Evolutionary conservation across 1,139 yeast species (phyloP).

Genomic region (Magnusiomyces tetraspermus): DNA sequence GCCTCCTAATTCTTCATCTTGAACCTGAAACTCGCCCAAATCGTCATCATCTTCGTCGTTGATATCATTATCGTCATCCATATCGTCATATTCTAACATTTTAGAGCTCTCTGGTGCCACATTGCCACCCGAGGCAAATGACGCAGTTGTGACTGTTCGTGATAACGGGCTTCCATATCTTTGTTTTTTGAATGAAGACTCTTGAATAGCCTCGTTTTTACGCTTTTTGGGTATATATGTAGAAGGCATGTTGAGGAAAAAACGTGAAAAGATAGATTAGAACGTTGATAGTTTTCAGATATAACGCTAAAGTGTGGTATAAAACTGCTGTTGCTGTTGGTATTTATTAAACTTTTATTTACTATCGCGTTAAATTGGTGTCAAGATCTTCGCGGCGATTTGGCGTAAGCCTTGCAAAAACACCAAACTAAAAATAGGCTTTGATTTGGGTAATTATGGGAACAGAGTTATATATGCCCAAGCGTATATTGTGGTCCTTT

Average conservation of each 20-base stretch:
- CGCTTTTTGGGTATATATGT: conserved; percentile 3
- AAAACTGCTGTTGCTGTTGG: too few relatives aligned
- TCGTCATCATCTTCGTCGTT: conserved; percentile 18
- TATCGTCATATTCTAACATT: neutral
- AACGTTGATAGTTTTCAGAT: too few relatives aligned
- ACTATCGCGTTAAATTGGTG: too few relatives aligned
- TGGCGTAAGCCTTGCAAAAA: too few relatives aligned
- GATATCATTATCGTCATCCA: conserved; percentile 5
- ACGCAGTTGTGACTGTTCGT: neutral
- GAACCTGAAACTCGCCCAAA: conserved; percentile 18
- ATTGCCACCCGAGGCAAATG: neutral
- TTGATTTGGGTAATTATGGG: too few relatives aligned
- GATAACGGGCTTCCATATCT: neutral
- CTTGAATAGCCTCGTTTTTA: neutral
- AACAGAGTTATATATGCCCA: too few relatives aligned
- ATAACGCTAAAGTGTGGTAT: too few relatives aligned
- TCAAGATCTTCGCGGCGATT: too few relatives aligned
- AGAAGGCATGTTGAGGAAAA: neutral
- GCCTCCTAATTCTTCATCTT: conserved; percentile 14
- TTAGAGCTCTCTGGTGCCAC: neutral
- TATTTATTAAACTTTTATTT: too few relatives aligned
- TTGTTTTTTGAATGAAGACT: neutral
- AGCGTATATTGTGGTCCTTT: too few relatives aligned
- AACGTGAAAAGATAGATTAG: neutral
- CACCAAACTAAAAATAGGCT: too few relatives aligned